Conservation (phyloP, 2,329 filamentous ascomycete genomes). For the Xylaria arbuscula region DNA sequence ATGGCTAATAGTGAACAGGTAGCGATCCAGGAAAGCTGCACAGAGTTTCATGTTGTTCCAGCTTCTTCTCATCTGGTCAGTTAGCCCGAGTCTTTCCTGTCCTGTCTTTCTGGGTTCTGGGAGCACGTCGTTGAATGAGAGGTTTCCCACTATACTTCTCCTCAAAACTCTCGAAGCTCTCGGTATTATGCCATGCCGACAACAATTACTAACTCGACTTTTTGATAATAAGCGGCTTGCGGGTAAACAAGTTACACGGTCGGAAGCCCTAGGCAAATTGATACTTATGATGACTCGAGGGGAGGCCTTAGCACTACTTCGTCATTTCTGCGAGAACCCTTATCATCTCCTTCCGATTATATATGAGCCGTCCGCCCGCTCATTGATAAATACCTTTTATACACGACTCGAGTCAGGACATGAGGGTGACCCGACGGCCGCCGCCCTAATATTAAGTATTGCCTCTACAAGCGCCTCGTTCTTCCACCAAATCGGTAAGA, state of each 20-base stretch:
- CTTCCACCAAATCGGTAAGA: slow-evolving; percentile 28
- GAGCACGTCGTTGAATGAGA: background rate
- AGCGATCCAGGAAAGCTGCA: background rate
- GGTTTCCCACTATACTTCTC: background rate
- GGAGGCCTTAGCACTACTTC: slow-evolving; percentile 45
- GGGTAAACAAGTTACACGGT: background rate
- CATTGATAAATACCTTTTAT: slow-evolving; percentile 42
- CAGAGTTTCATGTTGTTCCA: slow-evolving; percentile 25
- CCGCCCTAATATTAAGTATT: slow-evolving; percentile 46
- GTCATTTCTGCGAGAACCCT: slow-evolving; percentile 46
- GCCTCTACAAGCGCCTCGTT: slow-evolving; percentile 49
- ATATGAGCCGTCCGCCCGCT: slow-evolving; percentile 43
- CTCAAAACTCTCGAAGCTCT: background rate
- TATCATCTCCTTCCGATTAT: slow-evolving; percentile 45
- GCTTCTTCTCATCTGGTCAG: slow-evolving; percentile 25
- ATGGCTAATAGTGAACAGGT: slow-evolving; percentile 26
- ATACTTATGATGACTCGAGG: slow-evolving; percentile 40
- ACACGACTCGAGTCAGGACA: slow-evolving; percentile 27
- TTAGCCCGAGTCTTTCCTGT: background rate
- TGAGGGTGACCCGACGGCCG: slow-evolving; percentile 37
- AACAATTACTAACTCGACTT: background rate
- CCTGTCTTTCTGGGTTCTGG: background rate
- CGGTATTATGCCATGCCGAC: background rate
- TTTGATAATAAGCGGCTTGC: background rate
- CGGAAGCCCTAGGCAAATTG: background rate